A percentile compares a stretch with the other conserved stretches of the same genome.
Conservation (phyloP, 441 rosid genomes). For the Syzygium syzygioides region DNA sequence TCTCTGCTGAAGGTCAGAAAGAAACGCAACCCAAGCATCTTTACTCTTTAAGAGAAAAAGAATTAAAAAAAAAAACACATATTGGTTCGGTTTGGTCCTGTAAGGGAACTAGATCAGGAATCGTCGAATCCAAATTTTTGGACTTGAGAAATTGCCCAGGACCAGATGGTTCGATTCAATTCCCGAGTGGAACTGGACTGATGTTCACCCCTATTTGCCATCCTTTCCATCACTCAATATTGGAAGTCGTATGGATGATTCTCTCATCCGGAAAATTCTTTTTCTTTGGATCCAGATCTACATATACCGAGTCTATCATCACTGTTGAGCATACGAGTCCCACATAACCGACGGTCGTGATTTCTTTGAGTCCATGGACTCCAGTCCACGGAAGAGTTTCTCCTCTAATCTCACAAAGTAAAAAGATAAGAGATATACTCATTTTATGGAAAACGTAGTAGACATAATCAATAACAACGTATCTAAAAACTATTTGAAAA, state of each 20-base stretch:
- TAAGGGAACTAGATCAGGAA: too few relatives aligned
- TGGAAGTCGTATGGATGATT: background rate
- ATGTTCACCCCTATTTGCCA: background rate
- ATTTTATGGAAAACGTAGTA: background rate
- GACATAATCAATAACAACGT: background rate
- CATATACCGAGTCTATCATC: background rate
- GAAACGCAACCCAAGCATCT: too few relatives aligned
- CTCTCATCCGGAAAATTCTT: background rate
- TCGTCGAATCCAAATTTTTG: background rate
- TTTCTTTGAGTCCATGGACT: background rate
- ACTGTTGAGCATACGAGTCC: background rate
- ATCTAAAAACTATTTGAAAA: too few relatives aligned
- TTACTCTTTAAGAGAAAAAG: too few relatives aligned
- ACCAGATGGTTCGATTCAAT: rapidly evolving
- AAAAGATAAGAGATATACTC: background rate
- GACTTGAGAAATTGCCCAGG: rapidly evolving
- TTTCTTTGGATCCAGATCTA: background rate
- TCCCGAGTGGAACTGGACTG: rapidly evolving
- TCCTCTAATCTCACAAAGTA: background rate
- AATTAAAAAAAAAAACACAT: too few relatives aligned
- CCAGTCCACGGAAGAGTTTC: background rate
- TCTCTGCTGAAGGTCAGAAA: too few relatives aligned
- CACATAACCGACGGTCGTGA: background rate
- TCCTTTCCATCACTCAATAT: background rate
- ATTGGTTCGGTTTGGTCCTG: background rate